Percentiles rank a stretch among this genome's conserved stretches.
These are phyloP conservation scores for Citrus trifoliata DNA, from an alignment of 345 rosid genomes.

Conservation along the genomic window DNA sequence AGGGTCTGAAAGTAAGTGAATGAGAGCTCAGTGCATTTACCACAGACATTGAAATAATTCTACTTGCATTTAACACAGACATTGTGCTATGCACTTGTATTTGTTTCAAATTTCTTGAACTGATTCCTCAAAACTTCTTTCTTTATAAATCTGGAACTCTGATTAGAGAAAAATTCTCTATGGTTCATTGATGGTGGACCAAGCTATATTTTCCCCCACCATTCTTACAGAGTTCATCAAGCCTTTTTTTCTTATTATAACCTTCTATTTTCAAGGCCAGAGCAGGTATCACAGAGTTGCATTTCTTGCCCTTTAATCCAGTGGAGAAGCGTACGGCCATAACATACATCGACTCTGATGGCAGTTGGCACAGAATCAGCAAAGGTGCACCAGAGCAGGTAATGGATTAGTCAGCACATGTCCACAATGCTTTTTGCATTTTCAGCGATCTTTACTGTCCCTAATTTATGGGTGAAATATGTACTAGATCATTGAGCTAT, in stretches of 20 bases:
- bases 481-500: slow-evolving; percentile 61
- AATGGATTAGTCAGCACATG: neutral
- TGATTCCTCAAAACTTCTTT: neutral
- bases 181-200: neutral
- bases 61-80: neutral
- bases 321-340: slow-evolving; percentile 90
- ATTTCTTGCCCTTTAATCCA: slow-evolving; percentile 84
- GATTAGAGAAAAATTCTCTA: neutral
- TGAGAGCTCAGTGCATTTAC: neutral
- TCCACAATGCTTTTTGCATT: neutral
- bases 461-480: neutral
- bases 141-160: neutral
- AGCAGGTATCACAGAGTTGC: slow-evolving; percentile 68
- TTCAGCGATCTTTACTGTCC: neutral
- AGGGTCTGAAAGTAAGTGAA: neutral
- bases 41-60: neutral
- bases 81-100: neutral
- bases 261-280: slow-evolving; percentile 39
- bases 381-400: slow-evolving; percentile 93
- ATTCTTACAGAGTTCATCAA: neutral
- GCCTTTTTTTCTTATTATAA: neutral
- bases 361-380: slow-evolving; percentile 75
- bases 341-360: slow-evolving; percentile 61
- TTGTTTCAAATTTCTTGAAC: neutral
- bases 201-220: neutral